Evolutionary conservation across 345 rosid genomes (phyloP).

Genomic region (Eucalyptus viminalis): DNA sequence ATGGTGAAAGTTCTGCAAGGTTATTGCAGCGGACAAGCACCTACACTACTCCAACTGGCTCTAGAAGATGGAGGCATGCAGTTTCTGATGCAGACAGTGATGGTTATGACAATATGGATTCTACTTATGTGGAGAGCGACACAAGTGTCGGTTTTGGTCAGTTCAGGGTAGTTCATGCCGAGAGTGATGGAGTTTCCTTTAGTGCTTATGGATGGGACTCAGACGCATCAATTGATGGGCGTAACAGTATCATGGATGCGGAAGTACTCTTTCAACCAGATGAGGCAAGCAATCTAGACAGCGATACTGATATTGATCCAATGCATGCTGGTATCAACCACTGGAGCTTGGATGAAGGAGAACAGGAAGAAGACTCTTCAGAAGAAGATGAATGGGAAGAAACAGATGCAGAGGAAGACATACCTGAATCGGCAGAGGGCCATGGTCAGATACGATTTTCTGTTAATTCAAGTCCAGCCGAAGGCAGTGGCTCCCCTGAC

Average conservation of each 20-base stretch:
- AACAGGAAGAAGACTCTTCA: constrained; percentile 41
- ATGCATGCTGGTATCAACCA: constrained; percentile 73
- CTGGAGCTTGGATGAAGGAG: constrained; percentile 60
- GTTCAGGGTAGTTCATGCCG: constrained; percentile 36
- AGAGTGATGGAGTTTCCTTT: constrained; percentile 55
- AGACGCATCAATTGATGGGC: constrained; percentile 68
- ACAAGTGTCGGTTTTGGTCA: constrained; percentile 45
- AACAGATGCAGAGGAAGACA: constrained; percentile 30
- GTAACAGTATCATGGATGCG: constrained; percentile 25
- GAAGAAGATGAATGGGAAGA: constrained; percentile 55
- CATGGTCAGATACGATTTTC: constrained; percentile 8
- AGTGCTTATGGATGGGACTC: constrained; percentile 70
- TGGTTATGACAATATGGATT: constrained; percentile 46
- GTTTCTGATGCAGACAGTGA: constrained; percentile 78
- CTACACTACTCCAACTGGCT: constrained; percentile 41
- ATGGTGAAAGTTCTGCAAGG: constrained; percentile 22
- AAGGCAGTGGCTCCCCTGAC: constrained; percentile 20
- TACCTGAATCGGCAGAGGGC: constrained; percentile 8
- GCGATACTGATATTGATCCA: constrained; percentile 89
- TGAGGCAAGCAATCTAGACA: constrained; percentile 37
- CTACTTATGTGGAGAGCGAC: constrained; percentile 48
- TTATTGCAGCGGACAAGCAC: constrained; percentile 26
- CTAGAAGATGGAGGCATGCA: constrained; percentile 51
- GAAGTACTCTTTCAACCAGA: constrained; percentile 36
- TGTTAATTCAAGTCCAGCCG: constrained; percentile 32